Evolutionary conservation across 2,329 filamentous ascomycete species (phyloP), one percentile per base, ranked within the genome.

Genomic region (Fusarium sp.): DNA sequence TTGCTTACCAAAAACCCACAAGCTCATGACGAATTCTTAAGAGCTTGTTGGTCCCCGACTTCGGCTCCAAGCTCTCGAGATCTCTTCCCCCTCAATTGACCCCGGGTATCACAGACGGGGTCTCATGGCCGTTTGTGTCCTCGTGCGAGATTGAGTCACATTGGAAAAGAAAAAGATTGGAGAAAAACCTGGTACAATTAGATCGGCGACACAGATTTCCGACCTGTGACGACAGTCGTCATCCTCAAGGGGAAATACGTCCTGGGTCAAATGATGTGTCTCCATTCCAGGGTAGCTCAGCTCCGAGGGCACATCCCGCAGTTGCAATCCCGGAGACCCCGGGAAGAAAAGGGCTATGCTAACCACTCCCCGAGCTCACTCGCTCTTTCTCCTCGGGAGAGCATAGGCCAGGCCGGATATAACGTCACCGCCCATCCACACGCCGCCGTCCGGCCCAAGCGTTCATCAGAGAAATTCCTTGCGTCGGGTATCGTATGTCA

Each of bases 191-290:
- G 6, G 27, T 10, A 48, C 25, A 30, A 52, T 10, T 54, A 54
- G 59, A 62, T 62, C 23, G 59, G 16, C 6, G 23, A 48, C 23
- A 63, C 43, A 45, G 52, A 37, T 41, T 45, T 37, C 25, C 43
- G 30, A 71, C 25, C 35, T 43, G 56, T 58, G 56, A 58, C 56
- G 35, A 58, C 34, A 39, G 34, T 27, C 11, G 20, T 4, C 37
- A 25, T 37, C 54, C 54, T 27, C 35, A 58, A 27, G 34, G 11
- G 56, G 56, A 58, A 58, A 60, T 13, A 32, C 10, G 39, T 32
- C 57, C 39, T 32, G 32, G 66, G 71, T 71, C 66, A 73, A 67
- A 67, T 71, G 71, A 73, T 61, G 69, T 56, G 23, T 25, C 43
- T 16, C 45, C 25, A 45, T 54, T 39, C 34, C 52, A 39, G 71